These are phyloP conservation scores for Primulina huaijiensis DNA, from an alignment of 257 asterid genomes.

Conservation along the genomic window DNA sequence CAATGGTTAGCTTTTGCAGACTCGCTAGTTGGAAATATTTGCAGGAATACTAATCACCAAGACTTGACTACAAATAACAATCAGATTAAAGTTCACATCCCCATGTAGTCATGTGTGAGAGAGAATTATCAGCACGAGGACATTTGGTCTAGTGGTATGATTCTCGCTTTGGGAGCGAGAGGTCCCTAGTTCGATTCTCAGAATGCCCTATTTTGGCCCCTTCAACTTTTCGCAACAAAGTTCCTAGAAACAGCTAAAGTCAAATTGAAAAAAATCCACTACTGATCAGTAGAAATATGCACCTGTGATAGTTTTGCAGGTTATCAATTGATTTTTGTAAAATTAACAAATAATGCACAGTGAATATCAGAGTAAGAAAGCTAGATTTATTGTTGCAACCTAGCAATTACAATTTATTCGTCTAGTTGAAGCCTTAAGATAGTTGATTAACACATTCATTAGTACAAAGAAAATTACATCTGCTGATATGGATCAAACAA, in stretches of 20 bases:
- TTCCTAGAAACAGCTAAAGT: background rate
- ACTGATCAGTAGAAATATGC: background rate
- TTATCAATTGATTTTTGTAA: background rate
- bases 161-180: slow-evolving; percentile 82
- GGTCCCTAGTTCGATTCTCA: slow-evolving; percentile 77
- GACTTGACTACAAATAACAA: background rate
- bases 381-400: background rate
- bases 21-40: background rate
- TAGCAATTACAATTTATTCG: background rate
- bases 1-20: background rate
- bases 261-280: background rate
- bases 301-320: too few species aligned
- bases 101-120: background rate
- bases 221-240: background rate
- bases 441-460: background rate
- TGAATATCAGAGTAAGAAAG: background rate
- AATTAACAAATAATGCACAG: background rate
- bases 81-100: background rate
- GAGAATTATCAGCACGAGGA: slow-evolving; percentile 29
- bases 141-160: slow-evolving; percentile 88
- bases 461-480: background rate
- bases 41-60: background rate
- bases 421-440: background rate
- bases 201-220: slow-evolving; percentile 48
- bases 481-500: background rate